A percentile compares a stretch with the other conserved stretches of the same genome.
Evolutionary conservation across 2,329 filamentous ascomycete genomes (phyloP).

Genomic region (Grosmannia serpens): DNA sequence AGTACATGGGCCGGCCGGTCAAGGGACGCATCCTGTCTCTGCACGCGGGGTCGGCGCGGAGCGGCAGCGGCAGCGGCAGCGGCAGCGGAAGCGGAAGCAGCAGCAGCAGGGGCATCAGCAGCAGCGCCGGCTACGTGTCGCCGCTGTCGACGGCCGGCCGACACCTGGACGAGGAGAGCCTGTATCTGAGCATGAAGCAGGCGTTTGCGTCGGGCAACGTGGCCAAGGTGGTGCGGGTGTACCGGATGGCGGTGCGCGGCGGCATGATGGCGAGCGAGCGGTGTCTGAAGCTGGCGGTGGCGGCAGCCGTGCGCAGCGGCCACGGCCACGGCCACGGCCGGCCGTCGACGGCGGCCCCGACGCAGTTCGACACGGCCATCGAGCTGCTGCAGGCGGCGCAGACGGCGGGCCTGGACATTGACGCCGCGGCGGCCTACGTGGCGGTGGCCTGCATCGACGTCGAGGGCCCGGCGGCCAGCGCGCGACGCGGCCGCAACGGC

Average conservation of each 20-base stretch:
- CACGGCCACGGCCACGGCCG: slow-evolving; percentile 1
- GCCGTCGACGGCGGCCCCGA: no score
- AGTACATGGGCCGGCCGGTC: slow-evolving; percentile 10
- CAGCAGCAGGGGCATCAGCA: slow-evolving; percentile 2
- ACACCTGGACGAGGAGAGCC: slow-evolving; percentile 18
- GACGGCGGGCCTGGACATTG: slow-evolving; percentile 29
- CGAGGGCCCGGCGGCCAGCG: slow-evolving; percentile 16
- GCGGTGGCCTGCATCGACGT: slow-evolving; percentile 25
- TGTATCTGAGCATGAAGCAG: slow-evolving; percentile 29
- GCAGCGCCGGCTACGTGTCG: background rate
- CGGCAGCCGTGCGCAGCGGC: slow-evolving; percentile 26
- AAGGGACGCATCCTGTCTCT: slow-evolving; percentile 16
- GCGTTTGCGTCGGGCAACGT: slow-evolving; percentile 22
- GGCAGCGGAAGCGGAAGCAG: slow-evolving; percentile 3
- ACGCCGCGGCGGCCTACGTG: slow-evolving; percentile 26
- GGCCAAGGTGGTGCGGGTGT: slow-evolving; percentile 24
- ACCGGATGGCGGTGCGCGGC: slow-evolving; percentile 22
- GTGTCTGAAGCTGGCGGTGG: slow-evolving; percentile 36
- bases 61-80: background rate
- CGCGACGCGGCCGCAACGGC: background rate
- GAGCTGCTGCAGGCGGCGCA: slow-evolving; percentile 28
- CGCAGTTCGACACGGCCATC: slow-evolving; percentile 21
- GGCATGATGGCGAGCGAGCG: slow-evolving; percentile 26
- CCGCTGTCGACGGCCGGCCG: slow-evolving; percentile 13
- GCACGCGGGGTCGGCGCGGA: background rate